Evolutionary conservation across 169 alveolate species (phyloP).

Genomic region (Plasmodium yoelii): DNA sequence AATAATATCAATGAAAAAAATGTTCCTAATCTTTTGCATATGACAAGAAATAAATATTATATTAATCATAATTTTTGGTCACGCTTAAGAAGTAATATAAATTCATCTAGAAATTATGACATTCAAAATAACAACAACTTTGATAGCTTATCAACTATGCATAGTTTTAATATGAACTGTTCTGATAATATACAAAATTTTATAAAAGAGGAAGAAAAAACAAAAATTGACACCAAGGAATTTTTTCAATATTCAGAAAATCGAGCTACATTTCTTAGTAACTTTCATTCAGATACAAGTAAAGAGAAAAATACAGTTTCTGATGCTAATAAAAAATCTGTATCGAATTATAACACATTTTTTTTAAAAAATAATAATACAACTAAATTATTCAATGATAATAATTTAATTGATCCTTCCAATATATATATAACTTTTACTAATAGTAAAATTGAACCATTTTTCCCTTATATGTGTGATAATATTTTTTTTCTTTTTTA

Average conservation of each 20-base stretch:
- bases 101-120: neutral
- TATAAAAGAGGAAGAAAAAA: too few relatives aligned
- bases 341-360: neutral
- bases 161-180: neutral
- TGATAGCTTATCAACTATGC: too few relatives aligned
- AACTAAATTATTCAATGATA: neutral
- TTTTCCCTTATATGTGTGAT: slow-evolving; percentile 44
- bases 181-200: neutral
- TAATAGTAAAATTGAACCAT: slow-evolving; percentile 57
- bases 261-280: neutral
- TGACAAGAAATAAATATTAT: slow-evolving; percentile 30
- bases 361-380: neutral
- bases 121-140: too few relatives aligned
- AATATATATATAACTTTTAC: slow-evolving; percentile 35
- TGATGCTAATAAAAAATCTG: neutral
- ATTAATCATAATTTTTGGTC: neutral
- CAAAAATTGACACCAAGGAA: too few relatives aligned
- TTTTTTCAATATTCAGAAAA: too few relatives aligned
- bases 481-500: slow-evolving; percentile 55
- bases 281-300: neutral
- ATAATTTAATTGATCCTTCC: slow-evolving; percentile 10
- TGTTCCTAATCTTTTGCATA: too few relatives aligned
- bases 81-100: neutral
- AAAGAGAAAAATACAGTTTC: neutral
- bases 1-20: neutral